Conservation (phyloP, 208 protist species). For the Trypanosoma congolense region DNA sequence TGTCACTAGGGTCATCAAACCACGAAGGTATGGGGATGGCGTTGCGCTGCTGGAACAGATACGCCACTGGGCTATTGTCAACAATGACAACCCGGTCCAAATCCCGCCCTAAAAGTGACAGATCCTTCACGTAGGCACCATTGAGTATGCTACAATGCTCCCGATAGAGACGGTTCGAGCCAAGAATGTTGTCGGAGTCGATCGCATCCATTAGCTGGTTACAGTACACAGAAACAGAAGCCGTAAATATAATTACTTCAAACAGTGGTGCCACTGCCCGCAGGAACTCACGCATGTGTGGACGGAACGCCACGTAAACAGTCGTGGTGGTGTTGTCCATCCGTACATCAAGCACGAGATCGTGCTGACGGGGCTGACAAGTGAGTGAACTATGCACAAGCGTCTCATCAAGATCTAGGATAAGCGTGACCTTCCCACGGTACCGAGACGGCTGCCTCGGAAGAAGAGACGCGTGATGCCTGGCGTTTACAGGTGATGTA, state of each 20-base stretch:
- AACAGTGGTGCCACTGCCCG: slow-evolving; percentile 61
- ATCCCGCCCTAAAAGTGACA: slow-evolving; percentile 78
- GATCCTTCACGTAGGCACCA: slow-evolving; percentile 83
- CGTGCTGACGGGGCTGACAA: slow-evolving; percentile 57
- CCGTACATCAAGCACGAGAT: slow-evolving; percentile 64
- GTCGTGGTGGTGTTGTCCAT: slow-evolving; percentile 52
- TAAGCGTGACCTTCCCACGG: slow-evolving; percentile 65
- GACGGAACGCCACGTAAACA: slow-evolving; percentile 84
- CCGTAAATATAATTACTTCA: slow-evolving; percentile 88
- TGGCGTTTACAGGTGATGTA: slow-evolving; percentile 66
- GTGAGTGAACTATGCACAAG: slow-evolving; percentile 80
- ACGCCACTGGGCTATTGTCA: slow-evolving; percentile 90
- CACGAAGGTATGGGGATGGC: slow-evolving; percentile 84
- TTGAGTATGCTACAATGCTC: slow-evolving; percentile 84
- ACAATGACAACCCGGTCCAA: slow-evolving; percentile 76
- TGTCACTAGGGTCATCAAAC: slow-evolving; percentile 80
- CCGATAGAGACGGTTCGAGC: slow-evolving; percentile 61
- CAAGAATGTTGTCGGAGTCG: slow-evolving; percentile 52
- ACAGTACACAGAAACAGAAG: slow-evolving; percentile 77
- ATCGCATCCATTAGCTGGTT: slow-evolving; percentile 77
- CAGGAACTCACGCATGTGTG: slow-evolving; percentile 77
- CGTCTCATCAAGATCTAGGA: slow-evolving; percentile 89
- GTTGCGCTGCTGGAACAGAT: slow-evolving; percentile 88
- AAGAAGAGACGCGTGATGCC: slow-evolving; percentile 62
- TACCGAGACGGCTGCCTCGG: slow-evolving; percentile 33